A percentile compares a stretch with the other conserved stretches of the same genome.
Evolutionary conservation across 192 early-diverging fungal species (phyloP).

Genomic region (Piromyces finnis): DNA sequence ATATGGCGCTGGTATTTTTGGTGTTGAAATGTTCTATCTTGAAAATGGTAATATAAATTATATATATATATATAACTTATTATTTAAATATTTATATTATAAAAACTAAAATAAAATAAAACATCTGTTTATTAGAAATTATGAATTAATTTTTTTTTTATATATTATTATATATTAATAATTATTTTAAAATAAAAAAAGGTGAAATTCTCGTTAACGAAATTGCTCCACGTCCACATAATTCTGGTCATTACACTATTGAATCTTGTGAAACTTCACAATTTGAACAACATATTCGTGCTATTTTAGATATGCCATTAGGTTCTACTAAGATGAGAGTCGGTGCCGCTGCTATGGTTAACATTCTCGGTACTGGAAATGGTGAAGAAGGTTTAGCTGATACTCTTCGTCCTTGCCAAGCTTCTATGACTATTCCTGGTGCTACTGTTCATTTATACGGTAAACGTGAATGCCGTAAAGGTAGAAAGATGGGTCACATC

Average conservation of each 20-base stretch:
- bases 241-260: conserved; percentile 97
- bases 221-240: conserved; percentile 97
- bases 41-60: conserved; percentile 40
- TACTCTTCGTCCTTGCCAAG: conserved; percentile 43
- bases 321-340: conserved; percentile 78
- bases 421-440: conserved; percentile 59
- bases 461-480: conserved; percentile 69
- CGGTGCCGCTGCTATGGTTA: conserved; percentile 81
- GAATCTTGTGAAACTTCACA: conserved; percentile 96
- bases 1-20: conserved; percentile 81
- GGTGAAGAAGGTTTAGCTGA: conserved; percentile 22
- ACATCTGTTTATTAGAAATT: too few relatives aligned
- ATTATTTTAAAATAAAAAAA: too few relatives aligned
- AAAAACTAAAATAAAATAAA: too few relatives aligned
- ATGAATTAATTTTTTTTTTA: too few relatives aligned
- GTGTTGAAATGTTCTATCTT: conserved; percentile 95
- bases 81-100: neutral
- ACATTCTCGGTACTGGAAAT: conserved; percentile 63
- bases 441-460: conserved; percentile 90
- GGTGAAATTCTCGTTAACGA: conserved; percentile 80
- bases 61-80: neutral
- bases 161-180: too few relatives aligned
- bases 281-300: conserved; percentile 86
- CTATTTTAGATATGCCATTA: conserved; percentile 77
- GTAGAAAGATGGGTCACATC: conserved; percentile 97